Evolutionary conservation across 1,284 basidiomycete genomes (phyloP).

Genomic region (Ganoderma resinaceum): DNA sequence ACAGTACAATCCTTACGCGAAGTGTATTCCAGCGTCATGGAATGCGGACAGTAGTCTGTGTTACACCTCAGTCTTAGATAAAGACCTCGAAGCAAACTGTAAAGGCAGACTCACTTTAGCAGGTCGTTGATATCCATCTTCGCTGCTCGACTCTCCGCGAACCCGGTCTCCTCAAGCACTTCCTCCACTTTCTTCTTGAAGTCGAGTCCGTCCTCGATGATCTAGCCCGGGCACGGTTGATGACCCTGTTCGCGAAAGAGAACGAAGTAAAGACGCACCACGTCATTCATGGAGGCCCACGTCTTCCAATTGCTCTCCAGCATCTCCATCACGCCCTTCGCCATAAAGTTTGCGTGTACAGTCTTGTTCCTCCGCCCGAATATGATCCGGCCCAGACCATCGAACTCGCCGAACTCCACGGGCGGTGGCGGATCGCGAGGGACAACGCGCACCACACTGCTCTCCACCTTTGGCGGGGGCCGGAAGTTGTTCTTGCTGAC

Average conservation of each 20-base stretch:
- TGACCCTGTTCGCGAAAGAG: neutral
- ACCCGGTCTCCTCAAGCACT: constrained; percentile 73
- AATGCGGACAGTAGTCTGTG: constrained; percentile 74
- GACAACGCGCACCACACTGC: constrained; percentile 89
- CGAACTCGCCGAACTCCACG: constrained; percentile 97
- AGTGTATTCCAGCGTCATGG: constrained; percentile 86
- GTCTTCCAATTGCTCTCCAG: constrained; percentile 94
- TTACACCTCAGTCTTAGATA: neutral
- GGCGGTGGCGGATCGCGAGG: constrained; percentile 96
- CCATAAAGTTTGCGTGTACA: constrained; percentile 87
- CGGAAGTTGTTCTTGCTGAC: constrained; percentile 97
- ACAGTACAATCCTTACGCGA: constrained; percentile 53
- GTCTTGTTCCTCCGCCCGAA: constrained; percentile 94
- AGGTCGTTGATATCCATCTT: constrained; percentile 87
- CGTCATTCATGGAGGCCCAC: constrained; percentile 87
- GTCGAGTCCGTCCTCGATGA: constrained; percentile 72
- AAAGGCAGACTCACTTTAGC: constrained; percentile 59
- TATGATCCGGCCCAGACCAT: constrained; percentile 91
- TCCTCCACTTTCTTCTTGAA: constrained; percentile 82
- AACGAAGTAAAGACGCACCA: constrained; percentile 51
- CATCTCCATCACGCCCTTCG: constrained; percentile 95
- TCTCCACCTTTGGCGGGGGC: constrained; percentile 95
- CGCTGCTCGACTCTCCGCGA: constrained; percentile 73
- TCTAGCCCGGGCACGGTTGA: constrained; percentile 48
- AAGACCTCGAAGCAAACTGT: neutral